Percentiles rank a stretch among this genome's conserved stretches.
Evolutionary conservation across 2,329 filamentous ascomycete genomes (phyloP).

Genomic region (Paecilomyces niveus): DNA sequence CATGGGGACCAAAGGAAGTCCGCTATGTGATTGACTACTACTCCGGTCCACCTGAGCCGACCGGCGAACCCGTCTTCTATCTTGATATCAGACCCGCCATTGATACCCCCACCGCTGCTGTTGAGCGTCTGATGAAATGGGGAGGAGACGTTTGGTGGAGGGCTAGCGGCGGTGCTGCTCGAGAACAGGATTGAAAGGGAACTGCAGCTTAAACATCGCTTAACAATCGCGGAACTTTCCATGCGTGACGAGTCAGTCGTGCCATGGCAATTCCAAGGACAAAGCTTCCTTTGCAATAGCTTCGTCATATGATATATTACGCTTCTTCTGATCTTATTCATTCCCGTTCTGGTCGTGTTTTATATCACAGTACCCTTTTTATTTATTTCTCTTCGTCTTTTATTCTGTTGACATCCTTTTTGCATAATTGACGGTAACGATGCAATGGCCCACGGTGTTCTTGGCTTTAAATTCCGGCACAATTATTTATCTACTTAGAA

Average conservation of each 20-base stretch:
- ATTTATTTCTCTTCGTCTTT: background rate
- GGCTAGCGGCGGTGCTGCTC: slow-evolving; percentile 64
- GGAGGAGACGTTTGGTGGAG: slow-evolving; percentile 91
- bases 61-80: slow-evolving; percentile 89
- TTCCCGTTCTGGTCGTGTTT: background rate
- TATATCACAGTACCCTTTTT: background rate
- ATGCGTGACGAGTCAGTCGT: background rate
- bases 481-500: background rate
- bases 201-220: background rate
- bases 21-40: slow-evolving; percentile 98
- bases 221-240: background rate
- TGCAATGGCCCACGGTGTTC: background rate
- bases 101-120: slow-evolving; percentile 68
- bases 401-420: background rate
- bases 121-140: slow-evolving; percentile 80
- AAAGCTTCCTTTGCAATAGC: background rate
- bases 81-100: slow-evolving; percentile 89
- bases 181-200: slow-evolving; percentile 6
- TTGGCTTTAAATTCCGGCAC: background rate
- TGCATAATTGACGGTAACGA: background rate
- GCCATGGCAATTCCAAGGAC: background rate
- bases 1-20: slow-evolving; percentile 65
- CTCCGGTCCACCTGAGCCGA: slow-evolving; percentile 70
- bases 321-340: background rate
- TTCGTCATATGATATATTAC: background rate